A percentile compares a stretch with the other conserved stretches of the same genome.
These are phyloP conservation scores for Macrophomina pseudophaseolina DNA, from an alignment of 2,329 filamentous ascomycete genomes.

Conservation along the genomic window DNA sequence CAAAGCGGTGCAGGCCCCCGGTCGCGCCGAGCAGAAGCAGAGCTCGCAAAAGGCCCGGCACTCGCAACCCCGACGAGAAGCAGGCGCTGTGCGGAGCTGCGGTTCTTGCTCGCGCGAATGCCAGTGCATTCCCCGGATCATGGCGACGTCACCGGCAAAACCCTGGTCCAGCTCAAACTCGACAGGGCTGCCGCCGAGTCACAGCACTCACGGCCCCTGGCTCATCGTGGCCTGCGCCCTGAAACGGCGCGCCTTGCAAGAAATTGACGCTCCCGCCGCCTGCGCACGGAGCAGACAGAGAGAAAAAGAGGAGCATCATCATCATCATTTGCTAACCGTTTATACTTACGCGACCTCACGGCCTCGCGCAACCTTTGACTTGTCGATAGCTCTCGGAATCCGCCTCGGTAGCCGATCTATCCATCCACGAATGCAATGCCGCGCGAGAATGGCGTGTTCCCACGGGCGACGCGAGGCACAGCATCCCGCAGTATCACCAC, in stretches of 20 bases:
- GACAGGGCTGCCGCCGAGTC: neutral
- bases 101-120: neutral
- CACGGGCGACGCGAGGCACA: neutral
- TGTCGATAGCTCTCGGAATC: neutral
- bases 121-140: neutral
- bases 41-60: no score
- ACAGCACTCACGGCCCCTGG: neutral
- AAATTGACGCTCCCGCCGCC: neutral
- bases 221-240: neutral
- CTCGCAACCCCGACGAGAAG: no score
- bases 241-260: slow-evolving; percentile 18
- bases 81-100: neutral
- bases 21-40: no score
- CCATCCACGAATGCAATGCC: neutral
- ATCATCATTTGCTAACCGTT: neutral
- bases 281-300: neutral
- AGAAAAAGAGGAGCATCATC: neutral
- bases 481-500: no score
- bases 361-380: neutral
- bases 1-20: no score
- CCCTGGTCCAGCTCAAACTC: neutral
- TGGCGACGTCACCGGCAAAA: neutral
- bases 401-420: neutral
- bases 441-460: neutral
- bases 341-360: neutral